Base-by-base conservation (phyloP, 1,284 basidiomycete genomes). In the Agaricales sp. region DNA sequence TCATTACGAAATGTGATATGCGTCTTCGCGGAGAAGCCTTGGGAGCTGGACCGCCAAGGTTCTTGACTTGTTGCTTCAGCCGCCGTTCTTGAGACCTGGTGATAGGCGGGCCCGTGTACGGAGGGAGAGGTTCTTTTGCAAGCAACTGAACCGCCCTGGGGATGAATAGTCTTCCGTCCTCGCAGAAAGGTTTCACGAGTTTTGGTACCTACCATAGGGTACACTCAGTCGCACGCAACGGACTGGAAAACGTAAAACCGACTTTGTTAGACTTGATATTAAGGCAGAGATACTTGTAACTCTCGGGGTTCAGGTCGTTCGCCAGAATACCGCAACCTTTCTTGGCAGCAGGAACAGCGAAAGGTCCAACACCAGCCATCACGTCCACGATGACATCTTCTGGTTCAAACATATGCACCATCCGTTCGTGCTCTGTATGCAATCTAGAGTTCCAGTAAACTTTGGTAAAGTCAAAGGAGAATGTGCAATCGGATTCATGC, bases 401-500 rank as follows among this genome's bases (percentile, higher is more conserved):
- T 0, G 80, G 75, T 20, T 72, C 62, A 63, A 97, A 87, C 19
- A 70, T 54, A 16, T 74, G 63, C 37, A 97, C 83, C 13, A 99
- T 72, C 2, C 93, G 80, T 30, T 82, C 81, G 59, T 99, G 96
- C 61, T 99, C 96, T 1, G 82, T 82, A 54, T 92, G 88, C 26
- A 99, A 67, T 16, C 96, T 80, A 16, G 93, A 95, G 69, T 99
- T 99, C 93, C 94, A 99, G 67, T 99, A 99, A 2, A 99, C 96
- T 58, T 82, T 75, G 6, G 88, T 83, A 61, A 99, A 99, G 63
- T 99, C 94, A 58, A 99, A 98, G 0, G 78, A 84, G 64, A 98
- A 99, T 13, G 68, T 70, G 65, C 93, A 98, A 55, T 82, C 78
- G 4, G 82, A 79, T 69, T 96, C 92, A 54, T 75, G 75, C 89